Base-by-base conservation (phyloP, 768 basidiomycete species). In the Flagelloscypha sp. region DNA sequence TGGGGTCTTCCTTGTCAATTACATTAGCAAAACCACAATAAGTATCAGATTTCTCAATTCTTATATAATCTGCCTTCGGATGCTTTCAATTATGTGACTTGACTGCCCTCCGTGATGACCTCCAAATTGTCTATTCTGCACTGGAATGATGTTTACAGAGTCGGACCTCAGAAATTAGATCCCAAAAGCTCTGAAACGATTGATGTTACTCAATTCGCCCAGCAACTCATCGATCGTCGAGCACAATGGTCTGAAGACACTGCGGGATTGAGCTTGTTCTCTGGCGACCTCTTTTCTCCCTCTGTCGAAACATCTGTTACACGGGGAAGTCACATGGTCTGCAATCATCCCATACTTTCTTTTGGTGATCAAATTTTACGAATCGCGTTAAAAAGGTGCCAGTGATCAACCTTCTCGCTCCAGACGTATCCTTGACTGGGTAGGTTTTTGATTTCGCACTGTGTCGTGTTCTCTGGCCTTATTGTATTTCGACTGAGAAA, bases 251-350 rank as follows among this genome's bases (percentile, higher is more conserved):
- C 57, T 4, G 46, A 60, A 23, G 46, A 62, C 38, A 27, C 54
- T 24, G 37, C 56, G 5, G 89, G 89, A 0, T 61, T 95, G 6
- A 65, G 81, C 0, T 58, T 95, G 4, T 95, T 93, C 57, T 90
- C 86, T 23, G 90, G 90, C 6, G 90, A 94, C 55, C 64, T 88
- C 8, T 93, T 93, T 54, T 79, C 83, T 16, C 90, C 89, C 0
- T 86, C 83, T 1, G 69, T 86, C 1, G 90, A 93, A 58, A 85
- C 81, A 44, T 79, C 84, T 4, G 79, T 94, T 23, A 90, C 89
- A 5, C 66, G 89, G 53, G 89, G 89, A 30, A 85, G 81, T 48
- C 88, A 90, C 72, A 87, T 90, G 87, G 88, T 86, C 45, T 36
- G 65, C 46, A 17, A 19, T 22, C 20, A n/a, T n/a, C n/a, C n/a